Evolutionary conservation across 2,329 filamentous ascomycete genomes (phyloP).

Genomic region (Ceratocystis cubensis): DNA sequence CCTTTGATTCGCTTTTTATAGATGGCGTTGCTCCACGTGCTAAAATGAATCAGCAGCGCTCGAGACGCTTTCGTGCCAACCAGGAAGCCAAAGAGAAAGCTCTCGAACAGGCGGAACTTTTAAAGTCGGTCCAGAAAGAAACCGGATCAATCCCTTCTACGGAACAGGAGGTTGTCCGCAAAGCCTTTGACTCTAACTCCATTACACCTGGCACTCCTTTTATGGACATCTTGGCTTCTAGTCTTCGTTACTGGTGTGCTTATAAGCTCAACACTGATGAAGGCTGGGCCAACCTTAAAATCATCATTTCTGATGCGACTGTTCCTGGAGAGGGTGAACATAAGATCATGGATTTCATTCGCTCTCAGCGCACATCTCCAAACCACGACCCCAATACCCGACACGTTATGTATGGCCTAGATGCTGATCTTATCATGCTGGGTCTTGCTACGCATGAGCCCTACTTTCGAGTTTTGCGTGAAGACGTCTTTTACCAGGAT

Average conservation of each 20-base stretch:
- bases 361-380: slow-evolving; percentile 79
- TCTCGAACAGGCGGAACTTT: slow-evolving; percentile 74
- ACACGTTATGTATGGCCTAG: slow-evolving; percentile 94
- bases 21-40: slow-evolving; percentile 95
- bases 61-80: slow-evolving; percentile 83
- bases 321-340: slow-evolving; percentile 97
- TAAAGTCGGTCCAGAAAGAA: slow-evolving; percentile 71
- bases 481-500: slow-evolving; percentile 92
- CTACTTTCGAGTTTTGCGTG: slow-evolving; percentile 87
- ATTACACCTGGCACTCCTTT: slow-evolving; percentile 97
- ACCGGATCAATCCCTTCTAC: slow-evolving; percentile 39
- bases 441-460: slow-evolving; percentile 94
- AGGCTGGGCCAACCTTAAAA: slow-evolving; percentile 87
- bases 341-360: slow-evolving; percentile 97
- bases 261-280: slow-evolving; percentile 97
- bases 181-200: slow-evolving; percentile 77
- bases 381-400: slow-evolving; percentile 93
- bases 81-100: slow-evolving; percentile 93
- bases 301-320: slow-evolving; percentile 96
- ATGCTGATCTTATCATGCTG: slow-evolving; percentile 98
- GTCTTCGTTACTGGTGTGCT: slow-evolving; percentile 88
- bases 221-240: slow-evolving; percentile 88
- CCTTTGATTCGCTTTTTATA: slow-evolving; percentile 28
- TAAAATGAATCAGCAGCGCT: slow-evolving; percentile 99
- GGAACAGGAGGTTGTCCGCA: slow-evolving; percentile 53